phyloP scores from a whole-genome alignment of 345 rosid species.

The Eucalyptus marginata region DNA sequence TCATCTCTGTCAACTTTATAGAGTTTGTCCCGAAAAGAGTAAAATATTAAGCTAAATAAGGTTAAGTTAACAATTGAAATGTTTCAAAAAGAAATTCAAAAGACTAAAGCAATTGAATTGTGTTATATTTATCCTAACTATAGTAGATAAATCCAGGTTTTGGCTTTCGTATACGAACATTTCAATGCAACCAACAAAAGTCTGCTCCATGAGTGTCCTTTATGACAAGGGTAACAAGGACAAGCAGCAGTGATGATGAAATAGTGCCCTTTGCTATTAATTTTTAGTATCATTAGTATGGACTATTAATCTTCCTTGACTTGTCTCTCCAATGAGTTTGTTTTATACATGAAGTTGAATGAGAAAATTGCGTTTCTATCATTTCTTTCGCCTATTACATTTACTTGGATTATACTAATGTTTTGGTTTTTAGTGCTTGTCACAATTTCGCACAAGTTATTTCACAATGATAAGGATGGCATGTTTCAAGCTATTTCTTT shows the following conservation, averaged over 20 bases:
- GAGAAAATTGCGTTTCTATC: background rate
- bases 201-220: background rate
- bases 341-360: background rate
- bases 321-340: background rate
- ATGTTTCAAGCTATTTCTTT: background rate
- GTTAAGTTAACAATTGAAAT: background rate
- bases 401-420: background rate
- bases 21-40: background rate
- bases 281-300: background rate
- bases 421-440: background rate
- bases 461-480: background rate
- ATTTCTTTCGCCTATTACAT: background rate
- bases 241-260: background rate
- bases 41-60: background rate
- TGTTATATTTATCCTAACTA: background rate
- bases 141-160: background rate
- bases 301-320: background rate
- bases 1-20: background rate
- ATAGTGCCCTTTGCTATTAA: background rate
- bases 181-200: background rate
- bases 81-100: background rate
- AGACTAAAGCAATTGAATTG: background rate
- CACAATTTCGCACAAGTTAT: background rate
- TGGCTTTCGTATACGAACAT: background rate
- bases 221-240: background rate